A percentile compares a stretch with the other conserved stretches of the same genome.
Evolutionary conservation across 176 grass and related monocot genomes (phyloP).

Genomic region (Musa acuminata): DNA sequence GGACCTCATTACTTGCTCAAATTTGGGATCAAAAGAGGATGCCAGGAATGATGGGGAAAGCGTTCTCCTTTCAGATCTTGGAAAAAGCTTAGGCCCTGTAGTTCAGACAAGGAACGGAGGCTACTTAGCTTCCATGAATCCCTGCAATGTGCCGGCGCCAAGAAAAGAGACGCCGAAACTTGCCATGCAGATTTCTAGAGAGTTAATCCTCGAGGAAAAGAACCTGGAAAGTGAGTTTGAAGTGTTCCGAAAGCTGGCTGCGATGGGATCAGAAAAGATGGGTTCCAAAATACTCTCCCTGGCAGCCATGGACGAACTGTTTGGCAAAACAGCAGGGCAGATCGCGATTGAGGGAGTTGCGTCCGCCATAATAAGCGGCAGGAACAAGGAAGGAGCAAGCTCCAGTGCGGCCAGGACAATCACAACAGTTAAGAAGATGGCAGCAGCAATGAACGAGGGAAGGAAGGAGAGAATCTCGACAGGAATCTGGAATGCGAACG

Average conservation of each 20-base stretch:
- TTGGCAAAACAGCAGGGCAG: slow-evolving; percentile 64
- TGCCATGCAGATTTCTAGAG: slow-evolving; percentile 74
- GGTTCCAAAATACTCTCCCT: slow-evolving; percentile 37
- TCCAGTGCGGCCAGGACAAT: slow-evolving; percentile 56
- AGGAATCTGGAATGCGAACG: slow-evolving; percentile 50
- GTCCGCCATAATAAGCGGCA: slow-evolving; percentile 57
- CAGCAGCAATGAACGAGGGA: slow-evolving; percentile 40
- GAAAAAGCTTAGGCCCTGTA: slow-evolving; percentile 42
- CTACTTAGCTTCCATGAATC: slow-evolving; percentile 76
- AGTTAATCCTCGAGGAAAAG: slow-evolving; percentile 36
- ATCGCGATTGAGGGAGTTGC: slow-evolving; percentile 85
- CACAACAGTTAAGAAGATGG: slow-evolving; percentile 40
- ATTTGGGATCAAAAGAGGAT: not conserved
- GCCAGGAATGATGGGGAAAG: slow-evolving; percentile 14
- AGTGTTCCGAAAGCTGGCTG: slow-evolving; percentile 65
- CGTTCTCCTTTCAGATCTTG: slow-evolving; percentile 52
- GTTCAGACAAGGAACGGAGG: slow-evolving; percentile 69
- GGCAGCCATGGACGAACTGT: slow-evolving; percentile 51
- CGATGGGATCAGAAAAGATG: slow-evolving; percentile 40
- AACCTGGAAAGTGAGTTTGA: slow-evolving; percentile 52
- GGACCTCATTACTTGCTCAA: not conserved
- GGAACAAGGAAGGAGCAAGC: slow-evolving; percentile 57
- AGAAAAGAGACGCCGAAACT: slow-evolving; percentile 47
- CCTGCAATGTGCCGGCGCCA: slow-evolving; percentile 41
- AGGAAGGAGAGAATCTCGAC: slow-evolving; percentile 58